These are phyloP conservation scores for Pyrenophora graminea DNA, from an alignment of 2,329 filamentous ascomycete genomes.

Conservation along the genomic window DNA sequence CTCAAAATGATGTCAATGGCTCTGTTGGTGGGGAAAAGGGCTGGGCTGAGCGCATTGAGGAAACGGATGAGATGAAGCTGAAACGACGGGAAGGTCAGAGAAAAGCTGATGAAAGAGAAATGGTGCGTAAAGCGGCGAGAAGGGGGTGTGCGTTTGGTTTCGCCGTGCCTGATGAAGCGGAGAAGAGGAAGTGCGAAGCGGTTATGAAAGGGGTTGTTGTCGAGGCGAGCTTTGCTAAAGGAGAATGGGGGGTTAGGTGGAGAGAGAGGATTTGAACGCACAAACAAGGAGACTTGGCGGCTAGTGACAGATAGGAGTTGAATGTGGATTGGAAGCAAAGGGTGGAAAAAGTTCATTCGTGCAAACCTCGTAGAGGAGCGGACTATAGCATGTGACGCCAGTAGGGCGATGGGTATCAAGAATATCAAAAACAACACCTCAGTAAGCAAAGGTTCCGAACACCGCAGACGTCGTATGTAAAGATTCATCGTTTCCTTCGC, in stretches of 20 bases:
- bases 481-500: neutral
- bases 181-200: conserved; percentile 59
- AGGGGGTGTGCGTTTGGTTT: conserved; percentile 63
- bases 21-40: conserved; percentile 62
- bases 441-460: neutral
- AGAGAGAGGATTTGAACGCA: conserved; percentile 47
- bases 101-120: conserved; percentile 57
- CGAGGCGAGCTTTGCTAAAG: conserved; percentile 65
- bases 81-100: conserved; percentile 57
- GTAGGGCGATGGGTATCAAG: conserved; percentile 24
- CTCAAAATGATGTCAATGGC: conserved; percentile 58
- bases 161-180: conserved; percentile 27
- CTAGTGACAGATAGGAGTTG: neutral
- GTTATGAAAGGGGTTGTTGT: conserved; percentile 63
- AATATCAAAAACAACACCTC: neutral
- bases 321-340: neutral
- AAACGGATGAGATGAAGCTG: conserved; percentile 57
- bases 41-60: conserved; percentile 56
- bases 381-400: conserved; percentile 11
- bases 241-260: conserved; percentile 64
- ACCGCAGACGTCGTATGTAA: neutral
- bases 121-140: conserved; percentile 66
- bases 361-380: neutral
- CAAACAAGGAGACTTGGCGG: neutral
- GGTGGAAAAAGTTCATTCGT: neutral